phyloP scores from a whole-genome alignment of 805 yeast genomes.

The Schwanniomyces pseudopolymorphus region DNA sequence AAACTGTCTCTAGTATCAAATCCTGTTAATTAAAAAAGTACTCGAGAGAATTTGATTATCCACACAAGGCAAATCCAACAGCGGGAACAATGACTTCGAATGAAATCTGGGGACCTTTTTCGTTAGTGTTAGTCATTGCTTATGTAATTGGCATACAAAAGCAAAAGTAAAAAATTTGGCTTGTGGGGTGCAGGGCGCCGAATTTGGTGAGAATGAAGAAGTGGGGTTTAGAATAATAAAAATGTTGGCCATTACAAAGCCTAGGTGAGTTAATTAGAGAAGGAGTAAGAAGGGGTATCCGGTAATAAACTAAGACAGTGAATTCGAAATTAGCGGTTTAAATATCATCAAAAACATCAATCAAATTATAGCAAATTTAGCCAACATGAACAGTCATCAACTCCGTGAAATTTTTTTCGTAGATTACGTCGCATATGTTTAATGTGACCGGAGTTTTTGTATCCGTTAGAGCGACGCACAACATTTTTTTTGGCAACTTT shows the following conservation, averaged over 20 bases:
- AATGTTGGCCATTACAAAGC: constrained; percentile 1
- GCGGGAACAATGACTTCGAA: background rate
- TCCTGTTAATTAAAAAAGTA: background rate
- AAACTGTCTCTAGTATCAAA: background rate
- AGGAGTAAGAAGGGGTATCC: too few species aligned
- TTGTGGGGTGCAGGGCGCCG: background rate
- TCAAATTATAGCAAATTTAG: too few species aligned
- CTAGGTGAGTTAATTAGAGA: too few species aligned
- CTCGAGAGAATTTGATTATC: constrained; percentile 1
- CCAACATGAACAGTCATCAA: background rate
- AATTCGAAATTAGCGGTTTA: too few species aligned
- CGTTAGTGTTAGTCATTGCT: background rate
- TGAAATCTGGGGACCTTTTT: background rate
- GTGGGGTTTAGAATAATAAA: background rate
- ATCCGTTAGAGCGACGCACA: background rate
- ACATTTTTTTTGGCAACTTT: background rate
- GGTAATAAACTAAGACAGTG: too few species aligned
- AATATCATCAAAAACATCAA: too few species aligned
- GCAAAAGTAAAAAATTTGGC: background rate
- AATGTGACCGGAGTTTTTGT: background rate
- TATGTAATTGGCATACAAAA: background rate
- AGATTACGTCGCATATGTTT: background rate
- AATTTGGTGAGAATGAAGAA: background rate
- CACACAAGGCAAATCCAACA: constrained; percentile 1
- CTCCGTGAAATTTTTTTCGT: background rate